Base-by-base conservation (phyloP, 2,329 filamentous ascomycete genomes). In the Cladosporium sp. region DNA sequence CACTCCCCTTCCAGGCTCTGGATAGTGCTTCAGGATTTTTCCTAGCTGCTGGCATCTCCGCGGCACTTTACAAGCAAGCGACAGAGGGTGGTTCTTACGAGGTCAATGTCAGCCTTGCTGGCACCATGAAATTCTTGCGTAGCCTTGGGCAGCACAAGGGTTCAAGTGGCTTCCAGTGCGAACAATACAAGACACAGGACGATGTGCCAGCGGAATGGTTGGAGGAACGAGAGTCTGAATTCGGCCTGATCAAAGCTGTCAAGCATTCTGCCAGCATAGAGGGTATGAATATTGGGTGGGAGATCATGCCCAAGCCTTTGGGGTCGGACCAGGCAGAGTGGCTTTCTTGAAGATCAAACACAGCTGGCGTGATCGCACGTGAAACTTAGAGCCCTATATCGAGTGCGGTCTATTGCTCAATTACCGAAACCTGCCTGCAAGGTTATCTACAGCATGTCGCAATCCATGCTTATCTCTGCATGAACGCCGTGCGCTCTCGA, bases 21-120 rank as follows among this genome's bases (percentile, higher is more conserved):
- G 86, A 88, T 70, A 84, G 88, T 67, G 83, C 80, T 0, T 79
- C 79, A 0, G 86, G 86, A 0, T 87, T 85, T 63, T 76, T 87
- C 23, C 78, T 88, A 0, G 84, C 85, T 0, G 76, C 83, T 0
- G 85, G 85, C 0, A 79, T 87, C 2, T 74, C 79, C 28, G 81
- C 84, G 0, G 84, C 85, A 0, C 52, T 88, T 5, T 83, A 85
- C 66, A 79, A 78, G 59, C 78, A 81, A 16, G 79, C 79, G 0
- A 75, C 68, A 0, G 76, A 79, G 21, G 83, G 83, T 1, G 82
- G 83, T 0, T 78, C 80, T 0, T 87, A 83, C 72, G 72, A 79
- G n/a, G 81, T 87, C 0, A 77, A 84, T 31, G 84, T 87, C 0
- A 86, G 83, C 8, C 77, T 88, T 2, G 85, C 84, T 0, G 85